Evolutionary conservation across 2,329 filamentous ascomycete species (phyloP), one percentile per base, ranked within the genome.

Genomic region (Ophiocordyceps camponoti-leonardi): DNA sequence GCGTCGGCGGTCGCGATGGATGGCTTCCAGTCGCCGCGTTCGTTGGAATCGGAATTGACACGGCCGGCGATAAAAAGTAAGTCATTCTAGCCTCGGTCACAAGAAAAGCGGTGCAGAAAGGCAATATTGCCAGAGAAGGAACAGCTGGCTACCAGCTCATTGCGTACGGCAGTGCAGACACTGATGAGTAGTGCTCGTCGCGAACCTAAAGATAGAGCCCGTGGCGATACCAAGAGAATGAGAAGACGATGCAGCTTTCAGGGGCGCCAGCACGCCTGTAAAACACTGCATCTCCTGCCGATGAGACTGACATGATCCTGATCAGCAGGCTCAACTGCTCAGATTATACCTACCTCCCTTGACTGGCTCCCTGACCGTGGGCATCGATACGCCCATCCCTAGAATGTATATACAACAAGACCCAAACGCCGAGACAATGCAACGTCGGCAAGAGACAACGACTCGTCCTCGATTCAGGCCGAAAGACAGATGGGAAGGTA

Each of bases 31-130:
- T 22, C 31, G 42, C 47, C 31, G 42, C 47, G 48, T 45, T 41
- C 7, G 45, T 46, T 41, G 54, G 45, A 53, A 46, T 46, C 45
- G 35, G 43, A 6, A 45, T 30, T 8, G 53, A 51, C 2, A 51
- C 39, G 28, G 51, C 51, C 3, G 50, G 49, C 6, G 49, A 49
- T 11, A 55, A 28, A 35, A 54, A 52, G 41, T 52, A 47, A n/a
- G 54, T 41, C 54, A 56, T 56, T 11, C 31, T 49, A 19, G 18
- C 35, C 18, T 11, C 7, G n/a, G 26, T 28, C 26, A 39, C n/a
- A 19, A 10, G 4, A 39, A 18, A 18, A 20, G n/a, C n/a, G 35
- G n/a, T 11, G 22, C 33, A 16, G 33, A 37, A n/a, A 18, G 14
- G 14, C n/a, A n/a, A 18, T 16, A 16, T 7, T 3, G 30, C 13